A percentile compares a stretch with the other conserved stretches of the same genome.
These are phyloP conservation scores for Linum lewisii DNA, from an alignment of 345 rosid species.

Conservation along the genomic window DNA sequence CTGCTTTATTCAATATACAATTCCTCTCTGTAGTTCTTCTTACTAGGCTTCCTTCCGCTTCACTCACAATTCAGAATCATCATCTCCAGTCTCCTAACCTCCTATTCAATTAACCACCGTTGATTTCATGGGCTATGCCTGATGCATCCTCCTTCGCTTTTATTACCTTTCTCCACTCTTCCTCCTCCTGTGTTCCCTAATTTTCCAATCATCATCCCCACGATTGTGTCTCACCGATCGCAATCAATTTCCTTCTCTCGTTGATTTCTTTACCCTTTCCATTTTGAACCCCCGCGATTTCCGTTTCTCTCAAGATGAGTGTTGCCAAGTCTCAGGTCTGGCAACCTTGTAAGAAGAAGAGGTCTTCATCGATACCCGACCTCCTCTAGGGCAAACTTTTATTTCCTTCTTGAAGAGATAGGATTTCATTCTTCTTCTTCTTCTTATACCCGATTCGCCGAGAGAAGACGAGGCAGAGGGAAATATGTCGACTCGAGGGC, in stretches of 20 bases:
- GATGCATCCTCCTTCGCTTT: not conserved
- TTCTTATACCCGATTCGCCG: not conserved
- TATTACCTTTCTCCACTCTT: not conserved
- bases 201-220: not conserved
- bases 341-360: slow-evolving; percentile 99
- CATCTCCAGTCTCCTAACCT: too few species aligned
- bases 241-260: not conserved
- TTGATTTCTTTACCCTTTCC: not conserved
- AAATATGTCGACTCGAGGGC: slow-evolving; percentile 40
- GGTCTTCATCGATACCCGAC: slow-evolving; percentile 35
- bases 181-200: not conserved
- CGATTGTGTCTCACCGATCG: not conserved
- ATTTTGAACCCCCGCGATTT: not conserved
- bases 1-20: too few species aligned
- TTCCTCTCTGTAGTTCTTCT: too few species aligned
- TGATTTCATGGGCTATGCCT: not conserved
- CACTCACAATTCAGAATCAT: too few species aligned
- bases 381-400: not conserved
- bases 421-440: not conserved
- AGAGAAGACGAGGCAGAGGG: not conserved
- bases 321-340: slow-evolving; percentile 88
- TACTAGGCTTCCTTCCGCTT: too few species aligned
- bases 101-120: too few species aligned
- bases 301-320: slow-evolving; percentile 32
- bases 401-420: not conserved